These are phyloP conservation scores for Arthrobotrys sinensis DNA, from an alignment of 2,329 filamentous ascomycete genomes.

Conservation along the genomic window DNA sequence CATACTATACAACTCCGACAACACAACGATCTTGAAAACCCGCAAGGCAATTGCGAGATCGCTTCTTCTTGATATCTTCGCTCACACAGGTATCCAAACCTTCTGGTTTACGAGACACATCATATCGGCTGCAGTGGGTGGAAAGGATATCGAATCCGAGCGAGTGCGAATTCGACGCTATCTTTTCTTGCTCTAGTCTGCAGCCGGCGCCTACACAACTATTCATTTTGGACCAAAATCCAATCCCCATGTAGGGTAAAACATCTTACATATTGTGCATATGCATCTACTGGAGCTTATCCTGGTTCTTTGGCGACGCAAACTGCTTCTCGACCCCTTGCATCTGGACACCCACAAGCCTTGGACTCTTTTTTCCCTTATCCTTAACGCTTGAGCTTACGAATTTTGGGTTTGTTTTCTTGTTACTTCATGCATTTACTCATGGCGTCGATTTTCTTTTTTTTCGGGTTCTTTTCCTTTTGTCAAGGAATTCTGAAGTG, in stretches of 20 bases:
- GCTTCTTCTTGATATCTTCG: constrained; percentile 7
- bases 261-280: constrained; percentile 39
- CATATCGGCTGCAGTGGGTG: constrained; percentile 14
- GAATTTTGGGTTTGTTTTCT: constrained; percentile 28
- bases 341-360: constrained; percentile 46
- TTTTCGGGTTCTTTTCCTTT: constrained; percentile 17
- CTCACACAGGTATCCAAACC: constrained; percentile 19
- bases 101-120: constrained; percentile 61
- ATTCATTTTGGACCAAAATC: constrained; percentile 18
- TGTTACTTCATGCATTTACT: constrained; percentile 40
- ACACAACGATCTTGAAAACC: constrained; percentile 1
- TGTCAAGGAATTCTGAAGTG: constrained; percentile 1
- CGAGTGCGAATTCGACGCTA: constrained; percentile 31
- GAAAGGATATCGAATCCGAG: constrained; percentile 28
- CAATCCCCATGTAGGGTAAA: constrained; percentile 26
- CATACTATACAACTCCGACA: constrained; percentile 6
- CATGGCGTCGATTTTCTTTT: constrained; percentile 45
- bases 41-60: constrained; percentile 11
- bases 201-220: constrained; percentile 15
- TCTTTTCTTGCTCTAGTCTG: neutral
- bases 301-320: constrained; percentile 43
- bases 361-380: constrained; percentile 16
- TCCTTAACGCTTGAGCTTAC: constrained; percentile 12
- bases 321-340: constrained; percentile 31
- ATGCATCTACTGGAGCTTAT: constrained; percentile 38